Base-by-base conservation (phyloP, 495 filamentous ascomycete genomes). In the Apiosordaria backusii region DNA sequence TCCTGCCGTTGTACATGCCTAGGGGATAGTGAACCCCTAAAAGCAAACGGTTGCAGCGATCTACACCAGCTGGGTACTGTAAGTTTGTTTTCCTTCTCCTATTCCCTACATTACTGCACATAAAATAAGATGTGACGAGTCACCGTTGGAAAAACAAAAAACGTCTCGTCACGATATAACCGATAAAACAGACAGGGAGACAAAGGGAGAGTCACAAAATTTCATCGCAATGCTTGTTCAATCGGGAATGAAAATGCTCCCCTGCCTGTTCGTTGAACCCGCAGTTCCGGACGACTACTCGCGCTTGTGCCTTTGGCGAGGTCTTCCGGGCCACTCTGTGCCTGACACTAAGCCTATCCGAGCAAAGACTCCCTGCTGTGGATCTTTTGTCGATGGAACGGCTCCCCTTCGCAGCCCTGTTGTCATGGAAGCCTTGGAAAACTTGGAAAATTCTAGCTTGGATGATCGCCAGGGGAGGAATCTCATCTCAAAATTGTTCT, bases 241-340 rank as follows among this genome's bases (percentile, higher is more conserved):
- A 29, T 59, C 26, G 23, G 21, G 45, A 24, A 29, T n/a, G 18
- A 27, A 29, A 25, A 25, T 59, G 23, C 22, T 45, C 59, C 59
- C 59, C 59, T 61, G 59, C 19, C 59, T 18, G 22, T 23, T 19
- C 52, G 26, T 57, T 23, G 57, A 60, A 60, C 57, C 59, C 59
- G 59, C 59, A 25, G 59, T 18, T 53, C 10, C 64, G 64, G 24
- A 61, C 22, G 27, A 55, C 50, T 19, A 66, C 45, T 18, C 26
- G 27, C 58, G 19, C 52, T 57, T 60, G 58, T 26, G 45, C 6
- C 45, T 61, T 22, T 61, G 64, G 58, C 64, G 57, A 61, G 52
- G 25, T 27, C 50, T 60, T 54, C 65, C 24, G 60, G 29, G 53
- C 60, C 65, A 53, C 65, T 67, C 62, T 54, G 65, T 61, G 60